These are phyloP conservation scores for Filobasidium uniguttulatum DNA, from an alignment of 1,284 basidiomycete genomes.

Conservation along the genomic window DNA sequence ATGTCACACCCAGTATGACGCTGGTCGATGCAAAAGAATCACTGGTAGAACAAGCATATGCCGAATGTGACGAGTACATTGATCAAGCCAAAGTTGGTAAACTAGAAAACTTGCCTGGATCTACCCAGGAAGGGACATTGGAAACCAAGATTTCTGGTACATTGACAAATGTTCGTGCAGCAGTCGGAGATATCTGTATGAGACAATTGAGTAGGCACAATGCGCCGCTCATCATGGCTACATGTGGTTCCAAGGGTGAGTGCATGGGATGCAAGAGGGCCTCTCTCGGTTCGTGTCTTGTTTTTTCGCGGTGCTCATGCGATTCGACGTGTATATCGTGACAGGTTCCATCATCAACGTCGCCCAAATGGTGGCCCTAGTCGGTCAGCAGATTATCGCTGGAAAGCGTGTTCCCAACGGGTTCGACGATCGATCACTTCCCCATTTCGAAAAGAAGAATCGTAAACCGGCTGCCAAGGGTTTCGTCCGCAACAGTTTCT, in stretches of 20 bases:
- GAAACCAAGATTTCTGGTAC: slow-evolving; percentile 91
- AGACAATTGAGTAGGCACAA: slow-evolving; percentile 90
- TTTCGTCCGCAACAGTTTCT: slow-evolving; percentile 96
- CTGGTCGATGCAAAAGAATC: slow-evolving; percentile 69
- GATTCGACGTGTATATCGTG: slow-evolving; percentile 10
- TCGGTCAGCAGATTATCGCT: slow-evolving; percentile 97
- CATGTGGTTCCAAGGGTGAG: slow-evolving; percentile 92
- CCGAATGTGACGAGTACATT: slow-evolving; percentile 75
- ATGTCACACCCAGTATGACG: slow-evolving; percentile 87
- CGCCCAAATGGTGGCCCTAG: slow-evolving; percentile 99
- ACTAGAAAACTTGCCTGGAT: slow-evolving; percentile 90
- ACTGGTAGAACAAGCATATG: slow-evolving; percentile 80
- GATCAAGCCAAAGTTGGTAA: slow-evolving; percentile 79
- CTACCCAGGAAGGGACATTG: slow-evolving; percentile 90
- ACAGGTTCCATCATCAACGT: slow-evolving; percentile 97
- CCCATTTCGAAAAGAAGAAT: slow-evolving; percentile 96
- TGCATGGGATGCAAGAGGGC: not conserved
- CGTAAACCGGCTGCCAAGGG: slow-evolving; percentile 96
- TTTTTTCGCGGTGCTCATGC: not conserved
- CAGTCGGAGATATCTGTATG: slow-evolving; percentile 97
- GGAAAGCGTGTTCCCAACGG: slow-evolving; percentile 97
- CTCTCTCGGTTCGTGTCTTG: too few relatives aligned
- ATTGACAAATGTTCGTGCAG: slow-evolving; percentile 85
- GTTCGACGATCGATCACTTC: slow-evolving; percentile 96
- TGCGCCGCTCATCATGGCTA: slow-evolving; percentile 96